Percentiles rank a stretch among this genome's conserved stretches.
Conservation (phyloP, 1,139 yeast genomes). For the Sugiyamaella novakii region DNA sequence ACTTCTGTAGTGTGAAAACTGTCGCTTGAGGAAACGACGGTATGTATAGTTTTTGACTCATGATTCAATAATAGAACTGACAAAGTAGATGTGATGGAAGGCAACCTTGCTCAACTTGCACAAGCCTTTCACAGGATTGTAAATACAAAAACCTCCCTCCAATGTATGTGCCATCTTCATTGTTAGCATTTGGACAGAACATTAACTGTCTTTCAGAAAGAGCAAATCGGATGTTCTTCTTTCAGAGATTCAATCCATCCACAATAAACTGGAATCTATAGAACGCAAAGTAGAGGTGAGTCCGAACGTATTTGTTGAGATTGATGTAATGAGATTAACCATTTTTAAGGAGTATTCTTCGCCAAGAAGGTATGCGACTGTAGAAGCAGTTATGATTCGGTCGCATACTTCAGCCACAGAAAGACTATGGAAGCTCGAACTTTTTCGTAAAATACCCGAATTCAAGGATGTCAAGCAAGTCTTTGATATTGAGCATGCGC, state of each 20-base stretch:
- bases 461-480: conserved; percentile 14
- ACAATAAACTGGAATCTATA: conserved; percentile 16
- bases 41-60: neutral
- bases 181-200: neutral
- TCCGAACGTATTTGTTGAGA: conserved; percentile 8
- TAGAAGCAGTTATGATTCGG: conserved; percentile 20
- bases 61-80: neutral
- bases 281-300: conserved; percentile 13
- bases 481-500: conserved; percentile 22
- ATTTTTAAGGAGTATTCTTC: neutral
- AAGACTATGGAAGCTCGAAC: conserved; percentile 15
- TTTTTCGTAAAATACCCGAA: conserved; percentile 21
- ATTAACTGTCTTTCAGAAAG: conserved; percentile 18
- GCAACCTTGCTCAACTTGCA: conserved; percentile 22
- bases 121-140: conserved; percentile 16
- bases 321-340: neutral
- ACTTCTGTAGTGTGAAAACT: conserved; percentile 18
- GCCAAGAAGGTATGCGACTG: conserved; percentile 4
- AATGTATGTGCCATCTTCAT: conserved; percentile 9
- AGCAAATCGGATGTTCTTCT: conserved; percentile 21
- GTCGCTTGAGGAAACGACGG: conserved; percentile 20
- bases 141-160: conserved; percentile 18
- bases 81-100: conserved; percentile 21
- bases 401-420: conserved; percentile 25
- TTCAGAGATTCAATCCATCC: conserved; percentile 15